Evolutionary conservation across 1,284 basidiomycete species (phyloP).

Genomic region (Moesziomyces sp.): DNA sequence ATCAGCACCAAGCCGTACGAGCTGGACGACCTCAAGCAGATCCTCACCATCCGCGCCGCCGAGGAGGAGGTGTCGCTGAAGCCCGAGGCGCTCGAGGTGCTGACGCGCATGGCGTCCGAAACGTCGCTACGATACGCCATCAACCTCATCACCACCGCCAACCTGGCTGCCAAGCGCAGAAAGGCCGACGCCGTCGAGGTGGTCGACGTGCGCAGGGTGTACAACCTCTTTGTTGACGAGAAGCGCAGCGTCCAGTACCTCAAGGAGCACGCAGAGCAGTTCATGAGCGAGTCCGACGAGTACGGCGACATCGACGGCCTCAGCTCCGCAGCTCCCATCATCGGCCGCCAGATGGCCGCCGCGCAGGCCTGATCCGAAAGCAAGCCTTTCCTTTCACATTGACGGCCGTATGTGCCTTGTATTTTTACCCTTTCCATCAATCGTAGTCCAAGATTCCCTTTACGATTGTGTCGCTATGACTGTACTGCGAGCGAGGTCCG

Average conservation of each 20-base stretch:
- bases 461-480: too few relatives aligned
- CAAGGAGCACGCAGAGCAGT: conserved; percentile 79
- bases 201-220: conserved; percentile 83
- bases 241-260: conserved; percentile 93
- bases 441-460: too few relatives aligned
- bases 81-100: conserved; percentile 78
- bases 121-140: conserved; percentile 82
- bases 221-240: conserved; percentile 86
- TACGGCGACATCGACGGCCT: conserved; percentile 42
- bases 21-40: conserved; percentile 85
- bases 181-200: conserved; percentile 80
- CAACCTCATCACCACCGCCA: conserved; percentile 89
- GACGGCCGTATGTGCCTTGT: conserved; percentile 8
- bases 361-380: conserved; percentile 16
- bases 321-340: conserved; percentile 29
- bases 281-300: conserved; percentile 69
- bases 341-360: conserved; percentile 26
- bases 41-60: conserved; percentile 92
- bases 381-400: background rate
- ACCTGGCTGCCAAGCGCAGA: conserved; percentile 82
- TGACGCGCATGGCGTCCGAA: conserved; percentile 85
- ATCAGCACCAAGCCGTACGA: conserved; percentile 92
- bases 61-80: conserved; percentile 94
- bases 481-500: too few relatives aligned
- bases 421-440: conserved; percentile 25